Base-by-base conservation (phyloP, 2,329 filamentous ascomycete genomes). In the Sporothrix mexicana region DNA sequence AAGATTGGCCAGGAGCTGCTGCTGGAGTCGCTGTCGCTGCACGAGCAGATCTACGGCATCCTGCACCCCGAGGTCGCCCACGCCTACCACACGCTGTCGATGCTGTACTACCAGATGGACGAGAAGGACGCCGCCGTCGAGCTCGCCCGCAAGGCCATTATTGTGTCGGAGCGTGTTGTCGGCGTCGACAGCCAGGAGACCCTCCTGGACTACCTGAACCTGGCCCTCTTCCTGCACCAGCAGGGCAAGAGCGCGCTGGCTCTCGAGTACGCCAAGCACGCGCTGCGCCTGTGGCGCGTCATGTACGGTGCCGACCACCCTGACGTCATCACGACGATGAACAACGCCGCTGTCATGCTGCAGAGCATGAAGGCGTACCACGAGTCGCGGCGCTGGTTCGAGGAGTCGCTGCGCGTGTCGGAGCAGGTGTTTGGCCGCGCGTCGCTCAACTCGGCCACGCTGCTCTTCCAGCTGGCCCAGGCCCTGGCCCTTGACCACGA, bases 31-130 rank as follows among this genome's bases (percentile, higher is more conserved):
- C 85, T 99, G 74, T 97, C 96, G 62, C 86, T 99, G 59, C 95
- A 99, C 79, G 96, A 99, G 85, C 96, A 99, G 82, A 98, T 99
- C 77, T 99, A 99, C 79, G 96, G 96, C 74, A 97, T 98, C 73
- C 87, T 99, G 36, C 96, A 99, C 80, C 95, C 96, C 0, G 96
- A 99, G 83, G 95, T 98, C 74, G 96, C 95, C 64, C 91, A 95
- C 76, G 92, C 97, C 41, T 99, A 99, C 85, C 95, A 97, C 82
- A 94, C 93, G 70, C 84, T 99, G 62, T 97, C 96, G 2, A 97
- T 97, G 86, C 88, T 98, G 72, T 98, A 98, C 84, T 98, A 97
- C 83, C 93, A 97, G 81, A 88, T 97, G n/a, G 96, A 98, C 71
- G 96, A 99, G 85, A 98, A 98, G 86, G 93, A 95, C 51, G 93